Percentiles rank a stretch among this genome's conserved stretches.
Conservation (phyloP, 129 eudicot genomes). For the Pittosporum tobira region DNA sequence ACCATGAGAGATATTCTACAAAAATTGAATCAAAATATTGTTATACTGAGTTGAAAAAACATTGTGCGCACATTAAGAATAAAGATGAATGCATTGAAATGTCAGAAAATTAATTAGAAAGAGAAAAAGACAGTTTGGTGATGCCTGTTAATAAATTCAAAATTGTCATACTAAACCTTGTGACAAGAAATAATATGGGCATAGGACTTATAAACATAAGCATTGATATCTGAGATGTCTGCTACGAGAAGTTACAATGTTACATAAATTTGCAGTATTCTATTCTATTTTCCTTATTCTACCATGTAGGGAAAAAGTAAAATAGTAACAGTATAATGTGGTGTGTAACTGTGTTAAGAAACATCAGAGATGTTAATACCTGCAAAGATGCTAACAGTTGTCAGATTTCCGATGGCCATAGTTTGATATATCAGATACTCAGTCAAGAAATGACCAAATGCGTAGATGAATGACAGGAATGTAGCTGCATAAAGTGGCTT, state of each 20-base stretch:
- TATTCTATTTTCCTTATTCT: not conserved
- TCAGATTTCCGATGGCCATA: constrained; percentile 47
- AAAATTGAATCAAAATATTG: not conserved
- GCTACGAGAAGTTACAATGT: too few relatives aligned
- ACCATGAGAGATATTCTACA: not conserved
- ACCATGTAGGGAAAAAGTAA: not conserved
- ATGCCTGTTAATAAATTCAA: too few relatives aligned
- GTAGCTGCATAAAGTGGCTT: constrained; percentile 59
- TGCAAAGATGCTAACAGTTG: constrained; percentile 57
- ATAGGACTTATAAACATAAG: too few relatives aligned
- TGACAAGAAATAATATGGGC: too few relatives aligned
- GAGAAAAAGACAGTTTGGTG: too few relatives aligned
- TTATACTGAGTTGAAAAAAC: not conserved
- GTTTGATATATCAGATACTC: constrained; percentile 53
- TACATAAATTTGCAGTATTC: too few relatives aligned
- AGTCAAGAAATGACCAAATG: constrained; percentile 59
- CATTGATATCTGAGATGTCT: too few relatives aligned
- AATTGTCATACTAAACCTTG: too few relatives aligned
- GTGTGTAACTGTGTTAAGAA: not conserved
- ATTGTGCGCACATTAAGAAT: not conserved
- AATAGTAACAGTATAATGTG: not conserved
- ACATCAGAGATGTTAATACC: too few relatives aligned
- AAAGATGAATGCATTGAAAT: not conserved
- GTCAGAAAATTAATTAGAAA: too few relatives aligned
- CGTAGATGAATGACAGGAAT: constrained; percentile 51